Evolutionary conservation across 495 filamentous ascomycete species (phyloP), one percentile per base, ranked within the genome.

Genomic region (Neurospora sp.): DNA sequence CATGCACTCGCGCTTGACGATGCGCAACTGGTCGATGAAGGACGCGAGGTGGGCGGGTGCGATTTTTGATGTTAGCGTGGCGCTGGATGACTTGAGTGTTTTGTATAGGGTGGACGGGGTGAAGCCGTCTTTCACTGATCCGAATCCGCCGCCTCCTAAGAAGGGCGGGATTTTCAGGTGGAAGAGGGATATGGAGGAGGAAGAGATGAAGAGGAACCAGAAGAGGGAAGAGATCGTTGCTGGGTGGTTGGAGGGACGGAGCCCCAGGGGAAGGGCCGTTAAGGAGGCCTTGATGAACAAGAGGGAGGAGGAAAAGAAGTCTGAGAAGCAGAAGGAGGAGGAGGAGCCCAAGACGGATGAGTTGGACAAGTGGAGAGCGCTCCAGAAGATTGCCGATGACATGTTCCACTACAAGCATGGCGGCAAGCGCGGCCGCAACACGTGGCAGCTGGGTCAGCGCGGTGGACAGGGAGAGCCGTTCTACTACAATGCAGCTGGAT

Each of bases 391-490:
- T 35, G 71, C 71, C 31, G 48, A 70, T 37, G 71, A 71, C 4
- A 84, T 84, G 73, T 79, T 85, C 40, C 82, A 86, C 66, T 78
- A 81, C 69, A 84, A 88, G 71, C 76, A 84, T 44, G 70, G 74
- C 39, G 42, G 70, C 31, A 20, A 74, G 12, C 78, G 82, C 7
- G 86, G 84, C 16, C 79, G 88, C 10, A 90, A 91, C 78, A 86
- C 82, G n/a, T 91, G 89, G 89, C 89, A 90, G 75, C 74, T 74
- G 5, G 78, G 80, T 39, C 89, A 90, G 78, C 83, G 75, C 14
- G 89, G 89, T 16, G 89, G 88, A 1, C 73, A 86, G 72, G 89
- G 88, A 7, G 89, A 91, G 77, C 87, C 87, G 12, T 91, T 85
- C 54, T 89, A 89, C 75, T 81, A 88, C 70, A 83, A 88, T 71